Evolutionary conservation across 108 stramenopile genomes (phyloP), one percentile per base, ranked within the genome.

Genomic region (Tribonema minus): DNA sequence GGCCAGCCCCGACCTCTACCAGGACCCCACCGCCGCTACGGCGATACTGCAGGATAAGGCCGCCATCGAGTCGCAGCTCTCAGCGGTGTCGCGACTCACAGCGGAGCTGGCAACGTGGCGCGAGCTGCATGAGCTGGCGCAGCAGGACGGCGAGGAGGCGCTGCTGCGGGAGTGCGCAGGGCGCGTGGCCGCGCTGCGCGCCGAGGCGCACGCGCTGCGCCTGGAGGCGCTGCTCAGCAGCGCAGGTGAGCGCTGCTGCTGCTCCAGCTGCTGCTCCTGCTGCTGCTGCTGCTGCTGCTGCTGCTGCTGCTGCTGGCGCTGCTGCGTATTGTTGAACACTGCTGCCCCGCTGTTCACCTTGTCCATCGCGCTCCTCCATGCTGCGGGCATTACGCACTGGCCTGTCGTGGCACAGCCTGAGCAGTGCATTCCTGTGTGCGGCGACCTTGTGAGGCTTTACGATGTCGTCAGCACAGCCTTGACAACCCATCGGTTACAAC

Each of bases 1-100:
- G 68, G 70, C 67, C 7, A 64, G 65, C 30, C 77, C 77, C 2
- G 58, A 78, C 31, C 59, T 78, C 67, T 78, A 78, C 60, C 41
- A 78, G 28, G 68, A 78, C 58, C 61, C 67, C 38, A 37, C 6
- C 23, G 68, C 26, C 15, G 77, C 66, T 3, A 58, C 65, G 9
- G 35, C 34, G 32, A 9, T 78, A 15, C 67, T 78, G 2, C 67
- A 78, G 68, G 77, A 78, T n/a, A 29, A 67, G 37, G 77, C 77
- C 5, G 32, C 37, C 58, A 35, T 69, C 3, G 68, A 78, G 26
- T 12, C 77, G 26, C 67, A 78, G 77, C 77, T 78, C 12, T 28
- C 33, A 15, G 34, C 31, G 25, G 77, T 67, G 20, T 27, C 58
- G 41, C 41, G 68, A 23, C 68, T 78, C 9, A 61, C 54, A n/a